phyloP scores from a whole-genome alignment of 495 filamentous ascomycete species.

The Niebla homalea region DNA sequence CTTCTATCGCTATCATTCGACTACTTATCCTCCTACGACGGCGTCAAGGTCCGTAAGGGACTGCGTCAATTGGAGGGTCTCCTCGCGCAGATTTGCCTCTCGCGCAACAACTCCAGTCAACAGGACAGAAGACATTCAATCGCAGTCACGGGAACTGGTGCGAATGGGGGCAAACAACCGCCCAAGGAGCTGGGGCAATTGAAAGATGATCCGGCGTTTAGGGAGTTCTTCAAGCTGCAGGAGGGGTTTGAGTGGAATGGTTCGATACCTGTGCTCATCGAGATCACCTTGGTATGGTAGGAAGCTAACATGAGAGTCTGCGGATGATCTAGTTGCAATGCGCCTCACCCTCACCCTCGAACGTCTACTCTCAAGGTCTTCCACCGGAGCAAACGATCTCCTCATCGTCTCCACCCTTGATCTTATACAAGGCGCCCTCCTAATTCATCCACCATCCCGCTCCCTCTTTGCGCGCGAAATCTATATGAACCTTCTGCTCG shows the following conservation, averaged over 20 bases:
- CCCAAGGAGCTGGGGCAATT: slow-evolving; percentile 59
- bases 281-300: background rate
- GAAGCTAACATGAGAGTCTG: background rate
- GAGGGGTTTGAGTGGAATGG: slow-evolving; percentile 97
- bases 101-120: slow-evolving; percentile 30
- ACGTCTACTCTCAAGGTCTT: slow-evolving; percentile 43
- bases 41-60: slow-evolving; percentile 78
- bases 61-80: slow-evolving; percentile 91
- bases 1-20: slow-evolving; percentile 89
- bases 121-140: slow-evolving; percentile 33
- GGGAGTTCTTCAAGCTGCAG: slow-evolving; percentile 93
- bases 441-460: slow-evolving; percentile 88
- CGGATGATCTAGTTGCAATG: slow-evolving; percentile 49
- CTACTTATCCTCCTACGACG: slow-evolving; percentile 88
- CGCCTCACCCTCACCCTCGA: slow-evolving; percentile 80
- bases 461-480: slow-evolving; percentile 76
- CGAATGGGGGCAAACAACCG: slow-evolving; percentile 24
- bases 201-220: slow-evolving; percentile 74
- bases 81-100: slow-evolving; percentile 88
- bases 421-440: slow-evolving; percentile 76
- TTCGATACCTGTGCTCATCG: slow-evolving; percentile 21
- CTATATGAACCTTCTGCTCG: slow-evolving; percentile 92
- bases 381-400: slow-evolving; percentile 48
- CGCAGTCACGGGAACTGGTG: slow-evolving; percentile 16
- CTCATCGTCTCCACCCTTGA: slow-evolving; percentile 81